These are phyloP conservation scores for Sporopachydermia lactativora DNA, from an alignment of 805 yeast species.

Conservation along the genomic window DNA sequence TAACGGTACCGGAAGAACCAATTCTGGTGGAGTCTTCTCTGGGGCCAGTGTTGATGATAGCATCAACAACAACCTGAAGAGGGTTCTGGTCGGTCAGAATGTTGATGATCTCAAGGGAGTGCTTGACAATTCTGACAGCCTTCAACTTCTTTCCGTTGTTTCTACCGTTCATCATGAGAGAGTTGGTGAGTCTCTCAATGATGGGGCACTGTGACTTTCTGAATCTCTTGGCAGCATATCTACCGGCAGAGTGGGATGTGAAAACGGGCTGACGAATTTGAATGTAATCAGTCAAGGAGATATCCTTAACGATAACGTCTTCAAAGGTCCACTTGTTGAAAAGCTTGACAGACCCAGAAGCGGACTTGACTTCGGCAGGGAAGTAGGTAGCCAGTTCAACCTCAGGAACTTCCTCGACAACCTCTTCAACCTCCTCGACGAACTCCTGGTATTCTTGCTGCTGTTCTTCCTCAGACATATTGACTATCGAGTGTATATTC, in stretches of 20 bases:
- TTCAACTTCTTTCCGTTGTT: slow-evolving; percentile 99
- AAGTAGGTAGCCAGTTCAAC: slow-evolving; percentile 88
- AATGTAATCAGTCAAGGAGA: slow-evolving; percentile 95
- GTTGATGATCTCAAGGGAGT: slow-evolving; percentile 95
- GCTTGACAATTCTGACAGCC: slow-evolving; percentile 99
- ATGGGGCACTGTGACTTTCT: slow-evolving; percentile 99
- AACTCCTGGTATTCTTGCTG: slow-evolving; percentile 30
- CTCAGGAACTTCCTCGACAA: slow-evolving; percentile 72
- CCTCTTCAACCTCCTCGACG: slow-evolving; percentile 43
- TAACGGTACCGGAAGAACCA: slow-evolving; percentile 99
- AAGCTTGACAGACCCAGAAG: slow-evolving; percentile 90
- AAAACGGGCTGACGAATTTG: slow-evolving; percentile 97
- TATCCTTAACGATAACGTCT: slow-evolving; percentile 94
- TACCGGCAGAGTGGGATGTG: slow-evolving; percentile 98
- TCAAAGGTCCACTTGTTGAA: slow-evolving; percentile 99
- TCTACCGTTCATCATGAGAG: slow-evolving; percentile 99
- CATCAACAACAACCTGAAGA: slow-evolving; percentile 97
- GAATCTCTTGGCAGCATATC: slow-evolving; percentile 99
- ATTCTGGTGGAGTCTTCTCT: slow-evolving; percentile 99
- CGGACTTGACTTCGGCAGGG: slow-evolving; percentile 93
- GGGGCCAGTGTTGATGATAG: slow-evolving; percentile 99
- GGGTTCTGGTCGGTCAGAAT: slow-evolving; percentile 99
- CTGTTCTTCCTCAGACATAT: slow-evolving; percentile 71
- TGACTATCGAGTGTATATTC: too few relatives aligned
- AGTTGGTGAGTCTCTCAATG: slow-evolving; percentile 98